Evolutionary conservation across 805 yeast genomes (phyloP).

Genomic region (Kodamaea sagamina): DNA sequence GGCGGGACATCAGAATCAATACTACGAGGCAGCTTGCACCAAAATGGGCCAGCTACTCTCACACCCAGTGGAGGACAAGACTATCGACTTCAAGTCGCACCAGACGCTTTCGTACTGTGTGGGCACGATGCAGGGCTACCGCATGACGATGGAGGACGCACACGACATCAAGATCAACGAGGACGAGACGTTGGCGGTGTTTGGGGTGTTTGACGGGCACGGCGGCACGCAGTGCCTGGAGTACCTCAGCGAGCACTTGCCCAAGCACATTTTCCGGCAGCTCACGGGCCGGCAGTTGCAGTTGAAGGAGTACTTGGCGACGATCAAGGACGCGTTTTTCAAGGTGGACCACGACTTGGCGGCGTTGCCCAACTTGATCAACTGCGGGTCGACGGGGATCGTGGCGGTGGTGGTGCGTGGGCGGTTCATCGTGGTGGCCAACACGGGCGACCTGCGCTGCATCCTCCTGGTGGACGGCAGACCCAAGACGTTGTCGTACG

Average conservation of each 20-base stretch:
- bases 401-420: conserved; percentile 33
- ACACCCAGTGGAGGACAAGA: conserved; percentile 71
- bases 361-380: conserved; percentile 25
- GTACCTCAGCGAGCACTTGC: conserved; percentile 48
- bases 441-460: conserved; percentile 77
- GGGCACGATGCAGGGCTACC: conserved; percentile 79
- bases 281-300: conserved; percentile 20
- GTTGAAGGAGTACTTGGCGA: conserved; percentile 19
- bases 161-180: conserved; percentile 55
- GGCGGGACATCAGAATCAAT: no score
- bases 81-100: conserved; percentile 49
- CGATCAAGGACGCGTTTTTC: conserved; percentile 38
- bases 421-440: conserved; percentile 55
- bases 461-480: conserved; percentile 54
- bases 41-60: conserved; percentile 80
- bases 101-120: conserved; percentile 56
- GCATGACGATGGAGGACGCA: conserved; percentile 77
- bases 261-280: conserved; percentile 33
- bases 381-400: conserved; percentile 48
- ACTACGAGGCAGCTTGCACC: no score
- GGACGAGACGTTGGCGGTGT: conserved; percentile 47
- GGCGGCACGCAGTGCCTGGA: conserved; percentile 69
- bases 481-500: conserved; percentile 52
- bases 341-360: conserved; percentile 36
- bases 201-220: conserved; percentile 82